These are phyloP conservation scores for Aspergillus costaricaensis DNA, from an alignment of 2,329 filamentous ascomycete genomes.

Conservation along the genomic window DNA sequence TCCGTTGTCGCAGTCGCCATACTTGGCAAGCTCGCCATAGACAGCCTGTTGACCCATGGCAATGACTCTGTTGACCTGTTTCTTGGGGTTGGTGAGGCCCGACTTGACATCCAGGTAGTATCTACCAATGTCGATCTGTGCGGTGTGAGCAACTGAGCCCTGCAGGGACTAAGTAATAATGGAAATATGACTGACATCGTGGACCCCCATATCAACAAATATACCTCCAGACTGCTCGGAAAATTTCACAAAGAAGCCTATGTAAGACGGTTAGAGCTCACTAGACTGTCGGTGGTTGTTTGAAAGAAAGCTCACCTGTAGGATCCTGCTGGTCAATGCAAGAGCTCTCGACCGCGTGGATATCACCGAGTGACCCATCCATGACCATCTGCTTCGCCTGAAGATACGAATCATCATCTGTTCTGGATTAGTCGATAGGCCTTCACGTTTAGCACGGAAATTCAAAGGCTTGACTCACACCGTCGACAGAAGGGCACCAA, in stretches of 20 bases:
- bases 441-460: background rate
- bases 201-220: conserved; percentile 37
- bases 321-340: conserved; percentile 12
- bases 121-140: conserved; percentile 8
- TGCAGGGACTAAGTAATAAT: background rate
- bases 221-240: conserved; percentile 37
- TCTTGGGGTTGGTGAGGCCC: conserved; percentile 8
- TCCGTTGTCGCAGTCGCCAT: conserved; percentile 20
- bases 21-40: conserved; percentile 10
- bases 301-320: background rate
- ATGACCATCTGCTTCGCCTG: conserved; percentile 6
- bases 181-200: conserved; percentile 31
- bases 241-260: conserved; percentile 37
- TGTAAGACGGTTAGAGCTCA: background rate
- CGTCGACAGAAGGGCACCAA: conserved; percentile 13
- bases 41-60: conserved; percentile 11
- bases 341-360: conserved; percentile 10
- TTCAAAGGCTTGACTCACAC: background rate
- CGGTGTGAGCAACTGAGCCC: background rate
- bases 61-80: conserved; percentile 13
- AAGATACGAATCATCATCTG: conserved; percentile 14
- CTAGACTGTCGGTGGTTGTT: background rate
- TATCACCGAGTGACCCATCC: conserved; percentile 2
- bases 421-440: background rate
- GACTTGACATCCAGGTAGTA: conserved; percentile 13